Conservation (phyloP, 208 protist species). For the Crithidia fasciculata region DNA sequence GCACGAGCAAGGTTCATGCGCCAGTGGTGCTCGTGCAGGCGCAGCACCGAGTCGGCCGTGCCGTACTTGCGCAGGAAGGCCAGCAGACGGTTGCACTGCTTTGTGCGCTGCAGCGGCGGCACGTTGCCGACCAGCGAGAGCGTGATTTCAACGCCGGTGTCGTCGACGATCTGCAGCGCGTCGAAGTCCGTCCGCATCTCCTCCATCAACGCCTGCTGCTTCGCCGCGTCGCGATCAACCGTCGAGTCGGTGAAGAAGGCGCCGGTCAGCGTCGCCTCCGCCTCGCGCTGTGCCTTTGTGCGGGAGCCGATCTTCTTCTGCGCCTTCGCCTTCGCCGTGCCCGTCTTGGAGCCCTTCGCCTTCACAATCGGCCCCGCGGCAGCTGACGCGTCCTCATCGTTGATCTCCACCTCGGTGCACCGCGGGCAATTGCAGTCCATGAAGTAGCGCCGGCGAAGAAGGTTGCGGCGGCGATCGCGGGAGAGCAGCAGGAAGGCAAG, state of each 20-base stretch:
- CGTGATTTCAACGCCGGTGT: slow-evolving; percentile 42
- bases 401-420: slow-evolving; percentile 27
- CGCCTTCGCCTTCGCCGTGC: slow-evolving; percentile 2
- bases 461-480: slow-evolving; percentile 43
- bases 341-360: neutral
- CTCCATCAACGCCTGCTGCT: slow-evolving; percentile 35
- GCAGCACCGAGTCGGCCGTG: slow-evolving; percentile 36
- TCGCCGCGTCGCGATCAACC: slow-evolving; percentile 36
- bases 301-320: slow-evolving; percentile 17
- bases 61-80: slow-evolving; percentile 58
- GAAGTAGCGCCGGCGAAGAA: slow-evolving; percentile 42
- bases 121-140: slow-evolving; percentile 47
- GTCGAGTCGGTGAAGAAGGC: slow-evolving; percentile 54
- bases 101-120: slow-evolving; percentile 40
- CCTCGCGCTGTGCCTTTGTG: slow-evolving; percentile 22
- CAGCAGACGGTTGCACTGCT: slow-evolving; percentile 49
- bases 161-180: slow-evolving; percentile 47
- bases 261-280: slow-evolving; percentile 50
- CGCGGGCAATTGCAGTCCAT: slow-evolving; percentile 55
- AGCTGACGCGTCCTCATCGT: slow-evolving; percentile 1
- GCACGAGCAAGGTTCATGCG: slow-evolving; percentile 49
- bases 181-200: slow-evolving; percentile 53
- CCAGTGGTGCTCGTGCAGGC: slow-evolving; percentile 64
- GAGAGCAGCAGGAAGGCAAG: slow-evolving; percentile 59
- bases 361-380: neutral